Base-by-base conservation (phyloP, 495 filamentous ascomycete genomes). In the Penicillium samsonianum region DNA sequence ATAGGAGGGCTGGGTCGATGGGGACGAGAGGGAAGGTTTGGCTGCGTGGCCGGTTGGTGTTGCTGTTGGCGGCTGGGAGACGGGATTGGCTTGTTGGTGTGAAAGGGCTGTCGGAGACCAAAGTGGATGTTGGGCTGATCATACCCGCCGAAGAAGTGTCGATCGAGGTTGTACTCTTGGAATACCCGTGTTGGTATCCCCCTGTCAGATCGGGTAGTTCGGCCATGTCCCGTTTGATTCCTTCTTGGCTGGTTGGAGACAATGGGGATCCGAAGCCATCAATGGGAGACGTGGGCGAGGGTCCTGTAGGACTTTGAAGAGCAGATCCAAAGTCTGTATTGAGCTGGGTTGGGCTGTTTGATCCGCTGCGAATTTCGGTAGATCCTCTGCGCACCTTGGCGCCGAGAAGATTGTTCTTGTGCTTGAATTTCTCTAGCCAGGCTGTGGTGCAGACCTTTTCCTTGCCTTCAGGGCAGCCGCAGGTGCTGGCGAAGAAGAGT, bases 401-500 rank as follows among this genome's bases (percentile, higher is more conserved):
- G 22, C 83, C 82, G 40, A 84, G 77, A 25, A 95, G 80, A 53
- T 87, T 87, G 71, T 98, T 90, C 71, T 93, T 97, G 58, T 89
- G 84, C 78, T 97, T 96, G 79, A 99, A 98, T 68, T 95, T 96
- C 69, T 96, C 93, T 50, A 99, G 80, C 92, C 92, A 97, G 57
- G 80, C 83, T 7, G 85, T 73, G 55, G 82, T 92, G 62, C 87
- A 86, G 33, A 87, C 80, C 69, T 92, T 90, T 50, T 87, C 78
- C 52, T 91, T 87, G 59, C 83, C 87, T 56, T 96, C 94, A 11
- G 84, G 80, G 61, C 82, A 85, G 25, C 87, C 87, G 28, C 87
- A 84, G 23, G 88, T 90, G 19, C 81, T 88, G 19, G 90, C 90
- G 67, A 98, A 99, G 53, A 91, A 87, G 45, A 82, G 80, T 2